Percentiles rank a stretch among this genome's conserved stretches.
Evolutionary conservation across 352 stramenopile species (phyloP).

Genomic region (Phytophthora tubulina): DNA sequence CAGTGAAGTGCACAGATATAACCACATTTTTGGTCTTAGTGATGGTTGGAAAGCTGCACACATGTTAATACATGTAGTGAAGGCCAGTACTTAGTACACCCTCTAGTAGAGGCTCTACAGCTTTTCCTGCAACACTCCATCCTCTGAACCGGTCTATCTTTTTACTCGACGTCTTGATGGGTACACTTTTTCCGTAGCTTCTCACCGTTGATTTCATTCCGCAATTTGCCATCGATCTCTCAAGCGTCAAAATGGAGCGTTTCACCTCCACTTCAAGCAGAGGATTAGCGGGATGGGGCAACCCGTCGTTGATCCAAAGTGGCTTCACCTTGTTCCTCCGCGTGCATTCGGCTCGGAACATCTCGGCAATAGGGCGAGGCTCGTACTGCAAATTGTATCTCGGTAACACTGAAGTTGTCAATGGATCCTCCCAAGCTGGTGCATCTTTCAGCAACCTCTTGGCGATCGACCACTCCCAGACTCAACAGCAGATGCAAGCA

Average conservation of each 20-base stretch:
- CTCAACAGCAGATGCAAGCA: neutral
- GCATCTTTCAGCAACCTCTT: conserved; percentile 42
- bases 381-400: conserved; percentile 79
- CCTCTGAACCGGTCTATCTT: conserved; percentile 6
- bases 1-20: neutral
- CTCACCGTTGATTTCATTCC: conserved; percentile 19
- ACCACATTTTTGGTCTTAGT: neutral
- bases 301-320: conserved; percentile 26
- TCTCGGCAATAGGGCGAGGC: conserved; percentile 51
- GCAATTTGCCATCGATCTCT: conserved; percentile 12
- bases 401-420: conserved; percentile 64
- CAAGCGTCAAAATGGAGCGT: conserved; percentile 32
- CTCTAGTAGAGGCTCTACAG: neutral
- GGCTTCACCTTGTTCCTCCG: conserved; percentile 69
- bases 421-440: conserved; percentile 37
- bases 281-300: conserved; percentile 37
- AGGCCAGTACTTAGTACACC: neutral
- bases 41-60: too few relatives aligned
- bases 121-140: neutral
- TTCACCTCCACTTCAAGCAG: conserved; percentile 22
- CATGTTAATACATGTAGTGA: neutral
- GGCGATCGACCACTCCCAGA: neutral
- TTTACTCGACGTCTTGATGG: conserved; percentile 26
- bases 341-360: conserved; percentile 66
- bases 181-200: conserved; percentile 28